Conservation (phyloP, 2,329 filamentous ascomycete genomes). For the Grosmannia clavigera region DNA sequence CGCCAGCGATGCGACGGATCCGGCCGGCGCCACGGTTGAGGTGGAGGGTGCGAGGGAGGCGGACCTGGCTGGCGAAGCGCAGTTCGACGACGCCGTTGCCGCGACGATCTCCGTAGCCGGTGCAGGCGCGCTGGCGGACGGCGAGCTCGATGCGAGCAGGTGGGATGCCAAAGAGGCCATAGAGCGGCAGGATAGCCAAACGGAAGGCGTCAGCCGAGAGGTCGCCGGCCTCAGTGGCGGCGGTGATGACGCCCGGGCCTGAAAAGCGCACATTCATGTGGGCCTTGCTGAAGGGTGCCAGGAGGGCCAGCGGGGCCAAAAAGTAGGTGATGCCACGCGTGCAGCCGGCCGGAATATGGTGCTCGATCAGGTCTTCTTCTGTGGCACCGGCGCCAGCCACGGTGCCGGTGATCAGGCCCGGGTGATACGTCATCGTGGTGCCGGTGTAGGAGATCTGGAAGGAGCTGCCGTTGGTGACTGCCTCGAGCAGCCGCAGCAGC, state of each 20-base stretch:
- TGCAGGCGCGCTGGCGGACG: slow-evolving; percentile 68
- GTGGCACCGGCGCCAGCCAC: slow-evolving; percentile 57
- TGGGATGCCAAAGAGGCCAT: slow-evolving; percentile 76
- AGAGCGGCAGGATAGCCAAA: slow-evolving; percentile 82
- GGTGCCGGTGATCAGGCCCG: slow-evolving; percentile 81
- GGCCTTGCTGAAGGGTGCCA: slow-evolving; percentile 87
- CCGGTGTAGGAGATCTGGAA: slow-evolving; percentile 96
- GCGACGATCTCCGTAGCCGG: slow-evolving; percentile 60
- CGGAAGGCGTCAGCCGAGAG: slow-evolving; percentile 87
- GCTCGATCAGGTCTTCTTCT: slow-evolving; percentile 63
- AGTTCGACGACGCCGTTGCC: slow-evolving; percentile 91
- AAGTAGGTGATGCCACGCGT: slow-evolving; percentile 82
- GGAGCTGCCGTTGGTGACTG: slow-evolving; percentile 85
- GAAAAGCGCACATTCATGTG: slow-evolving; percentile 83
- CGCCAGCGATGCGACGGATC: slow-evolving; percentile 79
- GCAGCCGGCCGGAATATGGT: slow-evolving; percentile 66
- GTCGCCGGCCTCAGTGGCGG: slow-evolving; percentile 70
- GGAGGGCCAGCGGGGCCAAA: slow-evolving; percentile 73
- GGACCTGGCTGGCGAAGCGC: slow-evolving; percentile 83
- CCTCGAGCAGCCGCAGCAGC: slow-evolving; percentile 85
- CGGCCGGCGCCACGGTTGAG: slow-evolving; percentile 68
- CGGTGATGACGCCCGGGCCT: slow-evolving; percentile 86
- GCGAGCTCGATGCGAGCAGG: slow-evolving; percentile 72
- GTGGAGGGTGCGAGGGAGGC: slow-evolving; percentile 88
- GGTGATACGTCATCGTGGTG: slow-evolving; percentile 83